phyloP scores from a whole-genome alignment of 2,329 filamentous ascomycete species.

The Ceratocystis colombiana region DNA sequence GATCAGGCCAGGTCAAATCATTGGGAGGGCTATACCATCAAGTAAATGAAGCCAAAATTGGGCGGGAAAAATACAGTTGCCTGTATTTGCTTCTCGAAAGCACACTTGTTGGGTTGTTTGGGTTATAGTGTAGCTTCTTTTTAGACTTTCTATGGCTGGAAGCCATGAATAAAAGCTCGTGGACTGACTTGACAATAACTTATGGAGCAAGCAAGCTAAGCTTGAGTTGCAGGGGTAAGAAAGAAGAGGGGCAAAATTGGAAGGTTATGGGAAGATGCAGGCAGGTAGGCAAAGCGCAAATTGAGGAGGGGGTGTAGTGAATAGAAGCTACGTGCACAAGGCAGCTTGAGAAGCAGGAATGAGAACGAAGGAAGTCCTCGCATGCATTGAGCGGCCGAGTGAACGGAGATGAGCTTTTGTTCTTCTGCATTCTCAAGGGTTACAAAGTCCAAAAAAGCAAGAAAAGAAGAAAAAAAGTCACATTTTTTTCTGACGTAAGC shows the following conservation, averaged over 20 bases:
- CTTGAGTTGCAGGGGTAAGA: not conserved
- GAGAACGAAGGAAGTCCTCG: constrained; percentile 12
- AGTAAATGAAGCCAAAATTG: not conserved
- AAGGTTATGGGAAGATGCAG: constrained; percentile 11
- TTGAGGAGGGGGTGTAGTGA: constrained; percentile 9
- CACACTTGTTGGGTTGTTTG: not conserved
- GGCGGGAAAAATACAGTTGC: not conserved
- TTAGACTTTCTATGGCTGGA: not conserved
- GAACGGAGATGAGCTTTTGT: constrained; percentile 10
- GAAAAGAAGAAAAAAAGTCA: not conserved
- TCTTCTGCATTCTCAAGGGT: constrained; percentile 6
- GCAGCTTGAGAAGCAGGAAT: constrained; percentile 1
- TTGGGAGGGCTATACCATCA: constrained; percentile 4
- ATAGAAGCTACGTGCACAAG: constrained; percentile 10
- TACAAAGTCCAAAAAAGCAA: not conserved
- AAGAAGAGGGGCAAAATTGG: constrained; percentile 12
- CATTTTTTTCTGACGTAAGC: not conserved
- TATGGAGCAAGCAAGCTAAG: constrained; percentile 4
- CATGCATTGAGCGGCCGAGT: constrained; percentile 14
- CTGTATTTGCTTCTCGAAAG: not conserved
- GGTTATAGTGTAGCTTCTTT: not conserved
- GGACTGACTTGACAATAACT: not conserved
- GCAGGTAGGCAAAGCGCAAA: not conserved
- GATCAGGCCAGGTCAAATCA: constrained; percentile 8
- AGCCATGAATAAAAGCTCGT: not conserved